Percentiles rank a stretch among this genome's conserved stretches.
phyloP scores from a whole-genome alignment of 306 rosid genomes.

The Ochetophila trinervis region DNA sequence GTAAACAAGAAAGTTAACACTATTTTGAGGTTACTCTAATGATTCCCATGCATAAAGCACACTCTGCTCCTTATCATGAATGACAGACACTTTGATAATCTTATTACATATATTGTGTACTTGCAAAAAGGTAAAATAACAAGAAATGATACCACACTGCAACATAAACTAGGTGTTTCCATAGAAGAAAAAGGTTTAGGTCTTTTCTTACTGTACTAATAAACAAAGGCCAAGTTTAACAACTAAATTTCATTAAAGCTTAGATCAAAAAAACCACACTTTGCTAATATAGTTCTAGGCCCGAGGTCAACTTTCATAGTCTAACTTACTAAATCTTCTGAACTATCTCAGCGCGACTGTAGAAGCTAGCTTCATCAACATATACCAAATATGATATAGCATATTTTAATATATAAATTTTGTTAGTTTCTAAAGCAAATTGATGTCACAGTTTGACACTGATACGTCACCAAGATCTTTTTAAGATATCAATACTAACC shows the following conservation, averaged over 20 bases:
- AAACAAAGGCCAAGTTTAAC: background rate
- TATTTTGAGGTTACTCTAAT: too few species aligned
- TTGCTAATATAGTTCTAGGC: background rate
- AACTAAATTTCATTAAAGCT: conserved; percentile 11
- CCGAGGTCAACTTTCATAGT: conserved; percentile 16
- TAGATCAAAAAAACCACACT: conserved; percentile 8
- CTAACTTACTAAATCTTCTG: conserved; percentile 11
- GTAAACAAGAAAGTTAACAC: too few species aligned
- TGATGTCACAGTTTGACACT: conserved; percentile 11
- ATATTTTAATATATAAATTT: conserved; percentile 12
- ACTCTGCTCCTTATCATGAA: background rate
- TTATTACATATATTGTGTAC: background rate
- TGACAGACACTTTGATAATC: background rate
- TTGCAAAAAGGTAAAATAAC: background rate
- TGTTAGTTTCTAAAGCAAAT: background rate
- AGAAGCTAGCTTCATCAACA: background rate
- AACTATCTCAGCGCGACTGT: background rate
- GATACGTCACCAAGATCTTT: conserved; percentile 13
- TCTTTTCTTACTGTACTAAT: background rate
- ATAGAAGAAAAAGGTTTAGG: too few species aligned
- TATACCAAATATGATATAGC: conserved; percentile 17
- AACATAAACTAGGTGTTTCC: background rate
- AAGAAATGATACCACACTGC: background rate
- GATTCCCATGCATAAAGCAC: too few species aligned
- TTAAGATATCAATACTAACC: conserved; percentile 56